Conservation (phyloP, 805 yeast genomes). For the Candida dendrica region DNA sequence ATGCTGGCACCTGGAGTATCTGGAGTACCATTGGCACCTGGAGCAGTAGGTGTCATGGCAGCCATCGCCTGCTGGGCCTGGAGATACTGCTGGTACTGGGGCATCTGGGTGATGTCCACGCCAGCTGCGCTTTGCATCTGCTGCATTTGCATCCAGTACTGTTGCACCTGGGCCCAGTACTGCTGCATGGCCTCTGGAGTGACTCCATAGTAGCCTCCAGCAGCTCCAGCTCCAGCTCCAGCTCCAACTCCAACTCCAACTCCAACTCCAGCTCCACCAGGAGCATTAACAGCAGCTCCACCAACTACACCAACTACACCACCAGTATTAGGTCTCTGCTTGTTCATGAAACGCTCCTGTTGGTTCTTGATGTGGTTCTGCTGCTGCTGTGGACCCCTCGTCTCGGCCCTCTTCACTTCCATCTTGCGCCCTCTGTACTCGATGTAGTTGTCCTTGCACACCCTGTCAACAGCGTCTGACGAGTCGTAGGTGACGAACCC, state of each 20-base stretch:
- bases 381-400: conserved; percentile 60
- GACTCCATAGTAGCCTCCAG: no score
- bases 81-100: conserved; percentile 22
- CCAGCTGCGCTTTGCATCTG: conserved; percentile 21
- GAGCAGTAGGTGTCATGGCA: no score
- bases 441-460: conserved; percentile 73
- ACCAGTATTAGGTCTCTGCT: conserved; percentile 13
- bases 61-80: conserved; percentile 14
- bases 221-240: no score
- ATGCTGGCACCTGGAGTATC: conserved; percentile 22
- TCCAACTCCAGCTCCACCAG: no score
- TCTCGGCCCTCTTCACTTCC: conserved; percentile 82
- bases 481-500: conserved; percentile 95
- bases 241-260: no score
- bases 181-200: conserved; percentile 53
- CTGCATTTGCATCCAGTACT: conserved; percentile 57
- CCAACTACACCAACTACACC: conserved; percentile 18
- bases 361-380: conserved; percentile 26
- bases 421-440: conserved; percentile 79
- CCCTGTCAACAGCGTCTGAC: conserved; percentile 88
- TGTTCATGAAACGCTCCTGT: conserved; percentile 18
- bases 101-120: not conserved
- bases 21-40: conserved; percentile 6
- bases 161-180: conserved; percentile 57
- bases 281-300: conserved; percentile 13